phyloP scores from a whole-genome alignment of 371 early-diverging fungal species.

The Parasitella parasitica region DNA sequence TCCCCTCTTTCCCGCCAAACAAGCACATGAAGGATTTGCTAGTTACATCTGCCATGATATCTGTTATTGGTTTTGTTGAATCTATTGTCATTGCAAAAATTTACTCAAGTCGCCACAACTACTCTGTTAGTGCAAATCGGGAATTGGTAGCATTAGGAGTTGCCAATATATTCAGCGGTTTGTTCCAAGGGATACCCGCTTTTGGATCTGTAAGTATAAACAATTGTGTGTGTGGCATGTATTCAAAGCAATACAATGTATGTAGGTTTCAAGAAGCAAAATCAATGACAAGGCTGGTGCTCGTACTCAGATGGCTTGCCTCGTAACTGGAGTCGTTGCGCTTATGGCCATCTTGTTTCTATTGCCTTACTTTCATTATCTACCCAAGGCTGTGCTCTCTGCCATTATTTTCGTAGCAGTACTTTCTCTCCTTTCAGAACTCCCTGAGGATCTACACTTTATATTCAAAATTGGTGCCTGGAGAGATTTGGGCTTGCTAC shows the following conservation, averaged over 20 bases:
- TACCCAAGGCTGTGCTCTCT: conserved; percentile 86
- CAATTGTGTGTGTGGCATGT: too few relatives aligned
- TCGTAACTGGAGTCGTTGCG: conserved; percentile 78
- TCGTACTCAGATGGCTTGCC: conserved; percentile 80
- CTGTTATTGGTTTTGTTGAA: conserved; percentile 96
- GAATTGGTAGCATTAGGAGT: conserved; percentile 93
- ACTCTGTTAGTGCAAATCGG: conserved; percentile 88
- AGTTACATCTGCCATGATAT: conserved; percentile 71
- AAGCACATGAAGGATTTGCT: conserved; percentile 62
- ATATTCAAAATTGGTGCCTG: conserved; percentile 84
- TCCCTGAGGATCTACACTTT: conserved; percentile 81
- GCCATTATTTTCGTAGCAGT: conserved; percentile 89
- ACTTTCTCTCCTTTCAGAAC: conserved; percentile 73
- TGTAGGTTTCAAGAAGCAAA: conserved; percentile 78
- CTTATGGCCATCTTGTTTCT: conserved; percentile 74
- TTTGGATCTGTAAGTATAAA: conserved; percentile 76
- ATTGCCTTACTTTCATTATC: conserved; percentile 79
- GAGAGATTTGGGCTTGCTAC: conserved; percentile 78
- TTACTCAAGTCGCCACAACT: conserved; percentile 84
- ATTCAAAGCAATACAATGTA: neutral
- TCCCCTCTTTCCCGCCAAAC: conserved; percentile 56
- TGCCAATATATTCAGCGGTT: conserved; percentile 77
- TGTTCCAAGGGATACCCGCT: conserved; percentile 85
- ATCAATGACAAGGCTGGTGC: conserved; percentile 90
- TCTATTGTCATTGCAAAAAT: conserved; percentile 89